Evolutionary conservation across 768 basidiomycete species (phyloP).

Genomic region (Multifurca ochricompacta): DNA sequence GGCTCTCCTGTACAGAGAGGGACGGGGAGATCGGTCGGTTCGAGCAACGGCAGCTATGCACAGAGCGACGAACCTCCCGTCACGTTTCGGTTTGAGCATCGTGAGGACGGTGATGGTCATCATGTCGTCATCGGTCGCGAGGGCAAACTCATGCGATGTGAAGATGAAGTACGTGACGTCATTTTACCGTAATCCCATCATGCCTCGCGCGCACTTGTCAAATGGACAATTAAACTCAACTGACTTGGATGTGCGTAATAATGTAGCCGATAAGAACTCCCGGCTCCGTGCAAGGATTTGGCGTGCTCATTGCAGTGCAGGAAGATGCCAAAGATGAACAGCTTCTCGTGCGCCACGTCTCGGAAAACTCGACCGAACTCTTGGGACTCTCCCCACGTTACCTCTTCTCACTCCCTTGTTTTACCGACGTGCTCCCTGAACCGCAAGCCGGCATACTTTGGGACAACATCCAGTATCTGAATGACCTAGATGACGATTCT

Average conservation of each 20-base stretch:
- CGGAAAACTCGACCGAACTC: conserved; percentile 75
- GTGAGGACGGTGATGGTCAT: conserved; percentile 55
- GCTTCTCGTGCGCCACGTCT: conserved; percentile 65
- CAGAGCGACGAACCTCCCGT: conserved; percentile 33
- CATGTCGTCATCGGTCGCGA: conserved; percentile 66
- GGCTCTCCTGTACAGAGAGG: neutral
- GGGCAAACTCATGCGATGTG: conserved; percentile 55
- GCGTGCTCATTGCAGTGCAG: conserved; percentile 68
- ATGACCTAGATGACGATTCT: conserved; percentile 36
- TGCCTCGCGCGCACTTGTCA: too few relatives aligned
- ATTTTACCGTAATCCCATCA: neutral
- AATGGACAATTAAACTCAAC: neutral
- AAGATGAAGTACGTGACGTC: conserved; percentile 65
- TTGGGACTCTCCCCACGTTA: conserved; percentile 63
- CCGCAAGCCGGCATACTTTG: conserved; percentile 58
- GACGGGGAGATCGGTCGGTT: neutral
- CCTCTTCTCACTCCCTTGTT: conserved; percentile 65
- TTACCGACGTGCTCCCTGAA: conserved; percentile 61
- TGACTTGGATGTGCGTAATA: neutral
- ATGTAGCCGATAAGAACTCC: conserved; percentile 69
- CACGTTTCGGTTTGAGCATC: conserved; percentile 59
- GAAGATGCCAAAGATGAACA: conserved; percentile 45
- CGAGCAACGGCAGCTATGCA: conserved; percentile 18
- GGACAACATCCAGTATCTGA: conserved; percentile 66
- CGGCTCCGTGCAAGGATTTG: conserved; percentile 76